A percentile compares a stretch with the other conserved stretches of the same genome.
Conservation (phyloP, 1,284 basidiomycete species). For the Agaricales sp. region DNA sequence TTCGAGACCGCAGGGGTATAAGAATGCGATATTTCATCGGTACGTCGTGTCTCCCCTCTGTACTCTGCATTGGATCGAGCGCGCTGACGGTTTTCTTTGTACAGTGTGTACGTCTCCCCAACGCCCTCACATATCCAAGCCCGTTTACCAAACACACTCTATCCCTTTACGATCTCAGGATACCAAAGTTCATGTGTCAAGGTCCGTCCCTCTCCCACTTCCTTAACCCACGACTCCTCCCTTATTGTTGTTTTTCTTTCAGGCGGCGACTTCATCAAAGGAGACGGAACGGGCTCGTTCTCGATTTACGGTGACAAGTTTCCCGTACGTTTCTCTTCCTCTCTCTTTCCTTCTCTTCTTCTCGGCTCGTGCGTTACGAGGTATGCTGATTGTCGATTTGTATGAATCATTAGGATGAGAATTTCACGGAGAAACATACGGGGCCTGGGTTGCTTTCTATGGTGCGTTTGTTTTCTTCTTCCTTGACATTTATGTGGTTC, state of each 20-base stretch:
- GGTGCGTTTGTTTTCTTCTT: conserved; percentile 38
- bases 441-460: conserved; percentile 80
- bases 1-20: conserved; percentile 82
- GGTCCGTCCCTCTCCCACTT: conserved; percentile 27
- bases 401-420: conserved; percentile 66
- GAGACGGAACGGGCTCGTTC: conserved; percentile 89
- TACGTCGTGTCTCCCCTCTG: conserved; percentile 22
- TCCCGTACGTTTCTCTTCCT: conserved; percentile 38
- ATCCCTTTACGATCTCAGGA: conserved; percentile 26
- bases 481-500: no score
- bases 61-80: conserved; percentile 4
- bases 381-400: neutral
- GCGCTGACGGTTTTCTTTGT: conserved; percentile 14
- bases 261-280: conserved; percentile 85
- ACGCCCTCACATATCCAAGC: conserved; percentile 5
- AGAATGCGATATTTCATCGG: conserved; percentile 87
- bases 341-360: neutral
- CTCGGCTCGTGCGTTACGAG: neutral
- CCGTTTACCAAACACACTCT: conserved; percentile 3
- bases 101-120: conserved; percentile 57
- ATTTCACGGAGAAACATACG: conserved; percentile 86
- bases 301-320: conserved; percentile 95
- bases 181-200: conserved; percentile 82
- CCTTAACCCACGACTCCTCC: neutral
- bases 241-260: conserved; percentile 2